A percentile compares a stretch with the other conserved stretches of the same genome.
Conservation (phyloP, 208 protist species). For the Leishmania martiniquensis region DNA sequence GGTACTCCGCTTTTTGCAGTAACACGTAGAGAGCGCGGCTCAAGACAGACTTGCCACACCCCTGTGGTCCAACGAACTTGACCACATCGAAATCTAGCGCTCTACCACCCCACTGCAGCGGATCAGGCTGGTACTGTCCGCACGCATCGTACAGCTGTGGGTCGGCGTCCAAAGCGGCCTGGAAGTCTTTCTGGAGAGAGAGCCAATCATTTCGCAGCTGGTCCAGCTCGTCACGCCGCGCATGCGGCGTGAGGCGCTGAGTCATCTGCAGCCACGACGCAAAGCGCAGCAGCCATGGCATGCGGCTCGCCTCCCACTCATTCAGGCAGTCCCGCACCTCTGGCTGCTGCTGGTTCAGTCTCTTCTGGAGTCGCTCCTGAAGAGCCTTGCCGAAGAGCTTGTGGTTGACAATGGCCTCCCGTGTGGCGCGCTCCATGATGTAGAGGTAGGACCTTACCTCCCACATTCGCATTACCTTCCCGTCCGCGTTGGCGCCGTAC, state of each 20-base stretch:
- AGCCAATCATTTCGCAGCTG: conserved; percentile 41
- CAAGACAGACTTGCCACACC: conserved; percentile 72
- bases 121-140: conserved; percentile 34
- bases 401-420: conserved; percentile 60
- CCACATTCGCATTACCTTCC: conserved; percentile 53
- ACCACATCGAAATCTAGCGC: conserved; percentile 46
- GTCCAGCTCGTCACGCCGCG: conserved; percentile 23
- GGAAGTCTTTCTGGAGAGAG: conserved; percentile 41
- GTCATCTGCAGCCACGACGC: conserved; percentile 54
- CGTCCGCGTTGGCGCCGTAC: conserved; percentile 45
- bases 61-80: conserved; percentile 64
- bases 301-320: conserved; percentile 52
- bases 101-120: conserved; percentile 25
- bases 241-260: conserved; percentile 29
- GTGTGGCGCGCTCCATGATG: conserved; percentile 58
- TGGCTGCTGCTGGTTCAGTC: conserved; percentile 34
- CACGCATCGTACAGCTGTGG: conserved; percentile 31
- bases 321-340: conserved; percentile 45
- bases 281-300: conserved; percentile 54
- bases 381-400: conserved; percentile 41
- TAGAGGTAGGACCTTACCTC: conserved; percentile 56
- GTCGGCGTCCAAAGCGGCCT: conserved; percentile 22
- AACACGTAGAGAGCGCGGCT: conserved; percentile 50
- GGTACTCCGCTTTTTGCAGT: conserved; percentile 30
- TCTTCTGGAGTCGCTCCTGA: conserved; percentile 35